A percentile compares a stretch with the other conserved stretches of the same genome.
phyloP scores from a whole-genome alignment of 495 filamentous ascomycete genomes.

The Aspergillus kassunensis region DNA sequence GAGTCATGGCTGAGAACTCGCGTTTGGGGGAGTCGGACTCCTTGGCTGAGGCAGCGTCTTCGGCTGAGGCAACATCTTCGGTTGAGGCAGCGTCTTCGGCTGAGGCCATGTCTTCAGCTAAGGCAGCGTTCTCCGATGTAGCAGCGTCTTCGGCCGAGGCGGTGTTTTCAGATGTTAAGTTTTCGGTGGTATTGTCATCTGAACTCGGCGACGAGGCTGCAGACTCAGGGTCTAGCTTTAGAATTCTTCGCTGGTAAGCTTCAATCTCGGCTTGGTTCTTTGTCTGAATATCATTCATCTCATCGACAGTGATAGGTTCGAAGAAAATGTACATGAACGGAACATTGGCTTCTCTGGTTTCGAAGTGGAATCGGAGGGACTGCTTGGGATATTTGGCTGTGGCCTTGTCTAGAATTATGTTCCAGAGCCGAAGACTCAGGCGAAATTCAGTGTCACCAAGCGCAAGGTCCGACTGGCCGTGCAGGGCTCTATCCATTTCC shows the following conservation, averaged over 20 bases:
- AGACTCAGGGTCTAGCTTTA: slow-evolving; percentile 25
- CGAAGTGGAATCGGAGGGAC: slow-evolving; percentile 82
- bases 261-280: slow-evolving; percentile 57
- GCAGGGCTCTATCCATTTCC: slow-evolving; percentile 84
- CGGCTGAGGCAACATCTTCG: no score
- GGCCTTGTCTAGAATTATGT: slow-evolving; percentile 69
- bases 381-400: slow-evolving; percentile 63
- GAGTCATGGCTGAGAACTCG: slow-evolving; percentile 52
- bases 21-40: slow-evolving; percentile 34
- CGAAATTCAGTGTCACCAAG: slow-evolving; percentile 89
- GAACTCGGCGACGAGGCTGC: not conserved
- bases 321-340: slow-evolving; percentile 87
- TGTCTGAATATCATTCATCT: slow-evolving; percentile 71
- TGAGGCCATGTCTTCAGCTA: not conserved
- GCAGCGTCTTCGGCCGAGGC: not conserved
- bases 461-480: slow-evolving; percentile 59
- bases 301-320: slow-evolving; percentile 70
- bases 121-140: not conserved
- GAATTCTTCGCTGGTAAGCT: slow-evolving; percentile 61
- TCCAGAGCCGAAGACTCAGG: slow-evolving; percentile 70
- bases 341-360: slow-evolving; percentile 57
- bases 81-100: not conserved
- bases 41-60: not conserved
- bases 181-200: not conserved
- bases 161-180: not conserved